Percentiles rank a stretch among this genome's conserved stretches.
phyloP scores from a whole-genome alignment of 2,329 filamentous ascomycete species.

The Mycocentrospora acerina region DNA sequence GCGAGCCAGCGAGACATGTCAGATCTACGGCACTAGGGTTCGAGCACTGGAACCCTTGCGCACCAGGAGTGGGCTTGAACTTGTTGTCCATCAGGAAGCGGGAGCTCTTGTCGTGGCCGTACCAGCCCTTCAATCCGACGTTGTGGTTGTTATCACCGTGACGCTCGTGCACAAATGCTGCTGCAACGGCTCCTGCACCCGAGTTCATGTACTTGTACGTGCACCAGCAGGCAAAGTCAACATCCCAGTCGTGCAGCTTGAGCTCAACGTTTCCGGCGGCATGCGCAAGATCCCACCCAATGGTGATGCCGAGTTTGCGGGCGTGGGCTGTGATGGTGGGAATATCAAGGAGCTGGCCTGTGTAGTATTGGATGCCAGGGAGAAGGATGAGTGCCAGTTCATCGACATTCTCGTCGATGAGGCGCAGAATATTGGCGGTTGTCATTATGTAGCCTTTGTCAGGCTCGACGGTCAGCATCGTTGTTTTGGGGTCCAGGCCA shows the following conservation, averaged over 20 bases:
- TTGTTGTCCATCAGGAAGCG: constrained; percentile 82
- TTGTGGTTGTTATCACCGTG: constrained; percentile 65
- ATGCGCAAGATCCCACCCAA: constrained; percentile 88
- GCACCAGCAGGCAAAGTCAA: constrained; percentile 91
- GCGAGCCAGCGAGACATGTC: constrained; percentile 70
- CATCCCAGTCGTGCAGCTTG: constrained; percentile 79
- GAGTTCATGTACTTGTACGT: constrained; percentile 93
- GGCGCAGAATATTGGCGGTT: constrained; percentile 67
- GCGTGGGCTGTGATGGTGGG: constrained; percentile 74
- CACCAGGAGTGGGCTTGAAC: constrained; percentile 76
- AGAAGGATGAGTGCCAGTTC: constrained; percentile 75
- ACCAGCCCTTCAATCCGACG: constrained; percentile 78
- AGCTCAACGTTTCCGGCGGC: constrained; percentile 82
- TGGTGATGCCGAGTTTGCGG: constrained; percentile 66
- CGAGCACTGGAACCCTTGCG: constrained; percentile 78
- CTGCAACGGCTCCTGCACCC: constrained; percentile 78
- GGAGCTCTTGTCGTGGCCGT: constrained; percentile 74
- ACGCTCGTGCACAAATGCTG: constrained; percentile 74
- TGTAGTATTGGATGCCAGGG: constrained; percentile 88
- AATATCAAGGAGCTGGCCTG: constrained; percentile 84
- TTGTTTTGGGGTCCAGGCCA: constrained; percentile 62
- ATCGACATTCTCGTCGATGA: constrained; percentile 72
- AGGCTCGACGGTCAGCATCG: constrained; percentile 70
- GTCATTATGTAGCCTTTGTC: constrained; percentile 63
- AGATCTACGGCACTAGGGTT: constrained; percentile 80